Evolutionary conservation across 2,329 filamentous ascomycete genomes (phyloP), one percentile per base, ranked within the genome.

Genomic region (Stenocarpella maydis): DNA sequence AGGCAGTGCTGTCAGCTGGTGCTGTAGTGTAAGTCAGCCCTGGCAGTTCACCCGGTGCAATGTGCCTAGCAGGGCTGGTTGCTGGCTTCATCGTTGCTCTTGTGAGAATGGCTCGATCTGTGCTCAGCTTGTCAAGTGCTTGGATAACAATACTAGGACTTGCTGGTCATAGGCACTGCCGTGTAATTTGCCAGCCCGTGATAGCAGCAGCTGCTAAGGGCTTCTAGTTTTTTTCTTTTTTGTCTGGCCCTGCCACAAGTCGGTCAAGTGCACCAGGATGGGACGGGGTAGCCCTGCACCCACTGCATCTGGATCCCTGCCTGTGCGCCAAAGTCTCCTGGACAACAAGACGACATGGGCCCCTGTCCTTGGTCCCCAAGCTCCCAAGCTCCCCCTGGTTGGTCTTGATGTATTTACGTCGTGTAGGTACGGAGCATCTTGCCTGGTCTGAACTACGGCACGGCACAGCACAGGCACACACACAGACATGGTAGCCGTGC

Each of bases 241-340:
- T 58, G 8, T 41, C 21, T 49, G 26, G 3, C 8, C n/a, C 41
- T 49, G 24, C 28, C n/a, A 49, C 58, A 63, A 63, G 43, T 63
- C 58, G 58, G 58, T 63, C 58, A 63, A 63, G 28, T 63, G 58
- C 58, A 63, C 43, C 58, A 45, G 43, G 52, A 34, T 34, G 28
- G n/a, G 68, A 66, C 28, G 63, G 50, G 68, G 54, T 53, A 55
- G 31, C 63, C 68, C 50, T 67, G 68, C 53, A 39, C 61, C 49
- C 49, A 54, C 34, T 14, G 52, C 47, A 37, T 14, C 45, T 8
- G 28, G 21, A 65, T 34, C 67, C 67, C 67, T 65, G 58, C 39
- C 21, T 15, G n/a, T 63, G 58, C 58, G 58, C 41, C 41, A 47
- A 61, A 61, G 58, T 61, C 58, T 61, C 58, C 58, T 61, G 58